phyloP scores from a whole-genome alignment of 2,329 filamentous ascomycete species.

The Setomelanomma holmii region DNA sequence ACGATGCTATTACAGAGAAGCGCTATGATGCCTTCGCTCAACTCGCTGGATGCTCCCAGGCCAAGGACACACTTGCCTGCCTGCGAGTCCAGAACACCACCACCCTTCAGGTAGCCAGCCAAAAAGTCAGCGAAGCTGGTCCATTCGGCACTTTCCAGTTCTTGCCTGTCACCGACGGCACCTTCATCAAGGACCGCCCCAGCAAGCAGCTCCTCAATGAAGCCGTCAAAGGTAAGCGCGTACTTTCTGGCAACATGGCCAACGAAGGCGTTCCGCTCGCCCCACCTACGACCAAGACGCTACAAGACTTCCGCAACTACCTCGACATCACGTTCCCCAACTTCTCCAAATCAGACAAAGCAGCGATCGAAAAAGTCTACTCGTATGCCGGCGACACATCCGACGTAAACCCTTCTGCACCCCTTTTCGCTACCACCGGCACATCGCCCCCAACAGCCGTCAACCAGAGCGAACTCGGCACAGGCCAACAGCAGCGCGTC shows the following conservation, averaged over 20 bases:
- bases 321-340: conserved; percentile 40
- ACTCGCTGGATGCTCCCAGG: conserved; percentile 35
- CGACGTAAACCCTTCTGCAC: conserved; percentile 26
- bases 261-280: conserved; percentile 52
- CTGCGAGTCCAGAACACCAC: conserved; percentile 35
- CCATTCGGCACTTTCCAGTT: conserved; percentile 53
- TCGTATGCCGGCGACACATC: conserved; percentile 35
- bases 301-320: conserved; percentile 39
- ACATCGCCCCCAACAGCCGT: conserved; percentile 30
- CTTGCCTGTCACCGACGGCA: conserved; percentile 51
- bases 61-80: conserved; percentile 34
- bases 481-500: conserved; percentile 45
- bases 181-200: conserved; percentile 47
- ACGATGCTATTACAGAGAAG: conserved; percentile 39
- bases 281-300: conserved; percentile 34
- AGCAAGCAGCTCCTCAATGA: conserved; percentile 34
- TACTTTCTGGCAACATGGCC: conserved; percentile 44
- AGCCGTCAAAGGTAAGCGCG: conserved; percentile 32
- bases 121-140: conserved; percentile 39
- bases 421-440: conserved; percentile 36
- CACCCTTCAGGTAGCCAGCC: conserved; percentile 38
- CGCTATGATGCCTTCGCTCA: conserved; percentile 38
- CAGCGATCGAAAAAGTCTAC: conserved; percentile 36
- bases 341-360: conserved; percentile 42
- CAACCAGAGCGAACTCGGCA: conserved; percentile 39